Percentiles rank a stretch among this genome's conserved stretches.
phyloP scores from a whole-genome alignment of 371 early-diverging fungal species.

The Mucor circinelloides region DNA sequence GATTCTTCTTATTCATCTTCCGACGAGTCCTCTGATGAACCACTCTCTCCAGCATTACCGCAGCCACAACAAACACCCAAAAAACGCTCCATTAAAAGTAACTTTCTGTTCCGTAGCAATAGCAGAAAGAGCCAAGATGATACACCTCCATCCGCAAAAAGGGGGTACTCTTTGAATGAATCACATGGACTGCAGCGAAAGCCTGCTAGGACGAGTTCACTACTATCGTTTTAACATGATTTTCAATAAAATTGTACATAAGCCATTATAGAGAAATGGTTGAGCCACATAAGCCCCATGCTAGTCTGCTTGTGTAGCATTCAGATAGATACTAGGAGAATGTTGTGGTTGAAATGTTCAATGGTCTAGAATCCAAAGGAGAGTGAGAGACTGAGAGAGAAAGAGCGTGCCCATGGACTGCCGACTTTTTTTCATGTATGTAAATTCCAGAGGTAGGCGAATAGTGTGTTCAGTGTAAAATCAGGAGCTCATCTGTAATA shows the following conservation, averaged over 20 bases:
- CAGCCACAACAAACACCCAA: not conserved
- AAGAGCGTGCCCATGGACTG: not conserved
- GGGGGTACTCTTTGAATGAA: not conserved
- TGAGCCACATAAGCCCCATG: not conserved
- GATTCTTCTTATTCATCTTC: conserved; percentile 6
- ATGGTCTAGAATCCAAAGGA: not conserved
- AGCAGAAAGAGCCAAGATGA: not conserved
- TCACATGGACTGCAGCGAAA: conserved; percentile 1
- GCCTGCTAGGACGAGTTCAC: not conserved
- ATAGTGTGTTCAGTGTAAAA: not conserved
- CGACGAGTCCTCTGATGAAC: conserved; percentile 9
- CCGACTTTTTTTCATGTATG: not conserved
- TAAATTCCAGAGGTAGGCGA: not conserved
- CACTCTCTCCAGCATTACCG: not conserved
- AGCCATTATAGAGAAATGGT: not conserved
- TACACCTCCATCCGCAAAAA: not conserved
- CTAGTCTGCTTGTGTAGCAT: not conserved
- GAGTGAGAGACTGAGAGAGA: too few species aligned
- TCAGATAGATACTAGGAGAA: not conserved
- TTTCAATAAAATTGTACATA: not conserved
- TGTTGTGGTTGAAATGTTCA: not conserved
- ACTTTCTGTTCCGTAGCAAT: conserved; percentile 5
- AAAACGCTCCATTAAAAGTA: not conserved
- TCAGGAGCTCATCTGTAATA: not conserved
- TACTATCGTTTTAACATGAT: not conserved